Percentiles rank a stretch among this genome's conserved stretches.
Conservation (phyloP, 2,329 filamentous ascomycete species). For the Stachybotrys chartarum region DNA sequence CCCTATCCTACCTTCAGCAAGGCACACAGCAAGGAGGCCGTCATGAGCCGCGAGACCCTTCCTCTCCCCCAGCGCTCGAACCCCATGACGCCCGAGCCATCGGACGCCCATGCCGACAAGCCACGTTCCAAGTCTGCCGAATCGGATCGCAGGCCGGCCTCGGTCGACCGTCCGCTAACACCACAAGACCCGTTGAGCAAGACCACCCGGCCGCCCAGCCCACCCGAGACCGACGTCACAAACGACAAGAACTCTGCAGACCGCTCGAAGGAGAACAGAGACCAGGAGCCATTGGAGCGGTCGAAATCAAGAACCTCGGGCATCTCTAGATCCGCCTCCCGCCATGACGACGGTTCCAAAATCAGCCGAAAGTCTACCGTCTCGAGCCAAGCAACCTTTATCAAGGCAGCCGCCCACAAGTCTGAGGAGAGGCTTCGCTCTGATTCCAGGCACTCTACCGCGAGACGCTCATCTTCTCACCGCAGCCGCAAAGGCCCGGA, state of each 20-base stretch:
- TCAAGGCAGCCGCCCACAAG: conserved; percentile 29
- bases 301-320: conserved; percentile 38
- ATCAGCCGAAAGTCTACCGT: conserved; percentile 46
- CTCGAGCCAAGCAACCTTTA: conserved; percentile 52
- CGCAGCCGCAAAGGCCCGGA: conserved; percentile 28
- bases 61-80: conserved; percentile 26
- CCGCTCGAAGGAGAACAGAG: conserved; percentile 6
- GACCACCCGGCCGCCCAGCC: conserved; percentile 51
- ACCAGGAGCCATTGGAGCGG: conserved; percentile 13
- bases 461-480: conserved; percentile 30
- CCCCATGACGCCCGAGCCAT: conserved; percentile 62
- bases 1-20: conserved; percentile 85
- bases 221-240: conserved; percentile 56
- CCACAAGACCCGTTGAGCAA: conserved; percentile 18
- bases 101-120: conserved; percentile 37
- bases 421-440: conserved; percentile 28
- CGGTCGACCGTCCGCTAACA: conserved; percentile 6
- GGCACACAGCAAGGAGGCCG: conserved; percentile 81
- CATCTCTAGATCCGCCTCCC: conserved; percentile 35
- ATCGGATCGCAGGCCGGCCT: conserved; percentile 26
- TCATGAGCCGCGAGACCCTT: conserved; percentile 55
- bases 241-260: conserved; percentile 32
- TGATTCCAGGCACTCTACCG: conserved; percentile 22
- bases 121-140: conserved; percentile 41
- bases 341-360: conserved; percentile 42